Percentiles rank a stretch among this genome's conserved stretches.
phyloP scores from a whole-genome alignment of 352 stramenopile species.

The Pythium brassicae region DNA sequence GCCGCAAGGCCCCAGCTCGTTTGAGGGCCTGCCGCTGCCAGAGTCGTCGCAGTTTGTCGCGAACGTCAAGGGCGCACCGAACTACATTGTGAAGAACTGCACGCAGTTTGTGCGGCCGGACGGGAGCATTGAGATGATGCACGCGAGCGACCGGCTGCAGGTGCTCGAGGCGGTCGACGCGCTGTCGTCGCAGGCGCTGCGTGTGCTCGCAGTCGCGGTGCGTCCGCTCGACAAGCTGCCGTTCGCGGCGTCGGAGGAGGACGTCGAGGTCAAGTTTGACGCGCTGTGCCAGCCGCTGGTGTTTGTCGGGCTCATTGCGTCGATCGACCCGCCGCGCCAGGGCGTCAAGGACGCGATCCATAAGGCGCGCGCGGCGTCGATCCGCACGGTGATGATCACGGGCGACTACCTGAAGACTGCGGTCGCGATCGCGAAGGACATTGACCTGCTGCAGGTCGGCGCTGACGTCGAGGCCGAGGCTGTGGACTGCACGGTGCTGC shows the following conservation, averaged over 20 bases:
- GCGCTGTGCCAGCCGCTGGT: conserved; percentile 69
- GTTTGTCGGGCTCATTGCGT: conserved; percentile 92
- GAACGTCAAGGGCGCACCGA: conserved; percentile 63
- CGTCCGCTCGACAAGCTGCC: conserved; percentile 52
- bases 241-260: conserved; percentile 35
- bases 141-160: conserved; percentile 34
- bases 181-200: conserved; percentile 70
- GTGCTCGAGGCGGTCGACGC: conserved; percentile 58
- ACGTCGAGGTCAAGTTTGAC: conserved; percentile 69
- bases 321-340: conserved; percentile 79
- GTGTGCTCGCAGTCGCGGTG: conserved; percentile 89
- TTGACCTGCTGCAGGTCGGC: conserved; percentile 86
- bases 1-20: conserved; percentile 24
- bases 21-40: conserved; percentile 32
- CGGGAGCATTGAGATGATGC: conserved; percentile 39
- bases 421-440: conserved; percentile 90
- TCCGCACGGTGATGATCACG: conserved; percentile 92
- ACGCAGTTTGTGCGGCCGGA: conserved; percentile 49
- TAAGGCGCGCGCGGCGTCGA: conserved; percentile 37
- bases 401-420: conserved; percentile 95
- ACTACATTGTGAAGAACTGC: conserved; percentile 70
- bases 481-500: conserved; percentile 67
- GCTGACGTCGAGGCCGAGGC: conserved; percentile 58
- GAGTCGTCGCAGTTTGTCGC: conserved; percentile 41
- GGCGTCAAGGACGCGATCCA: conserved; percentile 57